Conservation (phyloP, 805 yeast species). For the Tetrapisispora taiwanensis region DNA sequence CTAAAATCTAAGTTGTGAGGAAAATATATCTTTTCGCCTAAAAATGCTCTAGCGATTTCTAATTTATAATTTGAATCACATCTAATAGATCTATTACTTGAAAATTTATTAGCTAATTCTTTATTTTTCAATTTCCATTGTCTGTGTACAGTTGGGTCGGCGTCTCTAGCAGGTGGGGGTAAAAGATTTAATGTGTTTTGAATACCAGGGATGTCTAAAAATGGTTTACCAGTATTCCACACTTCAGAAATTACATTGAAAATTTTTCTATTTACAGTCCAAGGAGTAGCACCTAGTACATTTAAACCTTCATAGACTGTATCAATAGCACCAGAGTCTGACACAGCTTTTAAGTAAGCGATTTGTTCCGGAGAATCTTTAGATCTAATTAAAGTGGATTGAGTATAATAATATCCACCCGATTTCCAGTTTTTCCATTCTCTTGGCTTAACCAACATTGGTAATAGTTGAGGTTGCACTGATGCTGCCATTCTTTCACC, state of each 20-base stretch:
- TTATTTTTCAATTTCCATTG: constrained; percentile 60
- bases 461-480: constrained; percentile 77
- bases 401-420: constrained; percentile 76
- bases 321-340: constrained; percentile 53
- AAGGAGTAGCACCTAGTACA: constrained; percentile 76
- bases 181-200: constrained; percentile 40
- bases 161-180: constrained; percentile 47
- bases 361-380: constrained; percentile 81
- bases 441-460: constrained; percentile 86
- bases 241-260: constrained; percentile 59
- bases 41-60: constrained; percentile 88
- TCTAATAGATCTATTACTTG: constrained; percentile 70
- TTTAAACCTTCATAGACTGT: constrained; percentile 71
- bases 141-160: constrained; percentile 62
- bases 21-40: constrained; percentile 68
- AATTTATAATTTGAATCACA: constrained; percentile 90
- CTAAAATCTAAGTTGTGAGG: constrained; percentile 77
- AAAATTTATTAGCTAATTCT: constrained; percentile 46
- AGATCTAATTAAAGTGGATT: constrained; percentile 57
- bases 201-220: constrained; percentile 63
- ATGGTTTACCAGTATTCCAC: constrained; percentile 79
- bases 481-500: constrained; percentile 54
- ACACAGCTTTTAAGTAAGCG: constrained; percentile 82
- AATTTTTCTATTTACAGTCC: constrained; percentile 78
- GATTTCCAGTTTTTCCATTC: constrained; percentile 75